Conservation (phyloP, 176 grass and related monocot species). For the Dendrocalamus sinicus region DNA sequence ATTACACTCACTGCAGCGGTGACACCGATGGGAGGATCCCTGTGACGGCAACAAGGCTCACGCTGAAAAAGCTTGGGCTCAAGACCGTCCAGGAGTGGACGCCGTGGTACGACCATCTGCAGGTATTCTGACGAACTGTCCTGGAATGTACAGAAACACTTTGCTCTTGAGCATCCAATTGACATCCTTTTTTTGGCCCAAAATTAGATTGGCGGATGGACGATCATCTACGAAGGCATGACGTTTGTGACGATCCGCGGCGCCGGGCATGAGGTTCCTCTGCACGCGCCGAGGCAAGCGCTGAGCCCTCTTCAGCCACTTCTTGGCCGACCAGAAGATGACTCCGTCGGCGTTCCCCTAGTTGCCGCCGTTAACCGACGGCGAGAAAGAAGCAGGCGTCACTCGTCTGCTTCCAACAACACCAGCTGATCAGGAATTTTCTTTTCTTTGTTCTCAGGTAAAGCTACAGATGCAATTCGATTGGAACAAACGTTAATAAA, state of each 20-base stretch:
- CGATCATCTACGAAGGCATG: slow-evolving; percentile 67
- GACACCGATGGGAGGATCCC: slow-evolving; percentile 84
- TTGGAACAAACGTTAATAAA: slow-evolving; percentile 50
- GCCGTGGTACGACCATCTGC: slow-evolving; percentile 76
- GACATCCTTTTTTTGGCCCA: not conserved
- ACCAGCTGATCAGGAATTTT: not conserved
- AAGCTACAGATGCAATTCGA: slow-evolving; percentile 43
- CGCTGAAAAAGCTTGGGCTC: slow-evolving; percentile 81
- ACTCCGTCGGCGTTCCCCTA: slow-evolving; percentile 56
- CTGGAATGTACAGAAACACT: not conserved
- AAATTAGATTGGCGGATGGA: slow-evolving; percentile 92
- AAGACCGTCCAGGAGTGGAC: slow-evolving; percentile 76
- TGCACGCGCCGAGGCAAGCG: slow-evolving; percentile 74
- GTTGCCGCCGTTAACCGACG: not conserved
- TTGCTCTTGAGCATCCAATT: not conserved
- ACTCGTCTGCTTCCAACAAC: not conserved
- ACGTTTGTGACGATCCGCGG: slow-evolving; percentile 95
- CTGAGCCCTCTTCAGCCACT: slow-evolving; percentile 56
- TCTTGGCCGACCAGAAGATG: slow-evolving; percentile 67
- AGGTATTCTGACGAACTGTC: slow-evolving; percentile 51
- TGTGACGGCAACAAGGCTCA: slow-evolving; percentile 78
- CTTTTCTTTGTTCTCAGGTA: not conserved
- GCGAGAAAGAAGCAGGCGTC: not conserved
- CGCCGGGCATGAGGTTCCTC: slow-evolving; percentile 83
- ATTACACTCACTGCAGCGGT: slow-evolving; percentile 47